Conservation (phyloP, 805 yeast species). For the Yarrowia porcina region DNA sequence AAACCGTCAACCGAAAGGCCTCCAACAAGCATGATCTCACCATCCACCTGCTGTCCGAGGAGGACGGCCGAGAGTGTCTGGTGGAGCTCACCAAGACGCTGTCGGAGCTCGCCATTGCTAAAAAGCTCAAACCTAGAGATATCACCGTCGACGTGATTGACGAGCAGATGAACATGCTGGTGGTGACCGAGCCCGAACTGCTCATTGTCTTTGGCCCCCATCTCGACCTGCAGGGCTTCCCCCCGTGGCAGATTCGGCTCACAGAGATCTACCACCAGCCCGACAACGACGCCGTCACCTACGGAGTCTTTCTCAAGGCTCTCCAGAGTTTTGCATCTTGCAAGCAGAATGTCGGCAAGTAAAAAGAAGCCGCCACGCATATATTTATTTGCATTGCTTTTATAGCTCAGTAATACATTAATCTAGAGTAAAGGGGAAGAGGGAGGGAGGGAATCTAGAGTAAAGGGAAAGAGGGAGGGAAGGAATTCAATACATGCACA, state of each 20-base stretch:
- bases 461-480: too few relatives aligned
- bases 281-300: slow-evolving; percentile 73
- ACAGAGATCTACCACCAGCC: slow-evolving; percentile 89
- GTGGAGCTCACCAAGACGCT: slow-evolving; percentile 84
- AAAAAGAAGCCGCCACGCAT: slow-evolving; percentile 28
- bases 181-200: slow-evolving; percentile 91
- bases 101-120: slow-evolving; percentile 64
- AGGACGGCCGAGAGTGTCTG: slow-evolving; percentile 87
- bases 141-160: slow-evolving; percentile 74
- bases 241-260: slow-evolving; percentile 96
- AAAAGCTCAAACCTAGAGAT: slow-evolving; percentile 61
- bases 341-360: slow-evolving; percentile 87
- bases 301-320: slow-evolving; percentile 67
- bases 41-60: slow-evolving; percentile 62
- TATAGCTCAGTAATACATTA: slow-evolving; percentile 21
- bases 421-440: not conserved
- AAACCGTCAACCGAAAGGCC: not conserved
- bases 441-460: too few relatives aligned
- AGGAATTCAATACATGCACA: too few relatives aligned
- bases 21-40: slow-evolving; percentile 42
- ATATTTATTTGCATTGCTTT: slow-evolving; percentile 24
- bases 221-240: slow-evolving; percentile 87
- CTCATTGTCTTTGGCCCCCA: slow-evolving; percentile 80
- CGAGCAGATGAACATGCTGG: slow-evolving; percentile 51
- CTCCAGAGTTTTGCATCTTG: slow-evolving; percentile 58